phyloP scores from a whole-genome alignment of 345 rosid species.

The Psidium guajava region DNA sequence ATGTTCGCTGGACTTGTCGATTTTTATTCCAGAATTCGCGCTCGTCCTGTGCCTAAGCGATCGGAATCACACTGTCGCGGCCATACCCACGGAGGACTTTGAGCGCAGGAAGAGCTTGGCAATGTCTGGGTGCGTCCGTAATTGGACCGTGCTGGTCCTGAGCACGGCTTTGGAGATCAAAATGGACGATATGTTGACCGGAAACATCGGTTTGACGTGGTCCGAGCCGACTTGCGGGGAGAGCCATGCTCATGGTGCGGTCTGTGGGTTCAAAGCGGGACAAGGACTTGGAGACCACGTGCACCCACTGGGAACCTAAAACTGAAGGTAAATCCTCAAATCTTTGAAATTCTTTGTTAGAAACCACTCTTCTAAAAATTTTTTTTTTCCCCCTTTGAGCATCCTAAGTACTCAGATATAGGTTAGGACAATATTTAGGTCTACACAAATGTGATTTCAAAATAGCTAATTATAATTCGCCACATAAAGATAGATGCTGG shows the following conservation, averaged over 20 bases:
- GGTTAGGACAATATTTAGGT: neutral
- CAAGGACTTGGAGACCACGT: neutral
- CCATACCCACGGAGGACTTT: neutral
- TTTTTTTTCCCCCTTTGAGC: neutral
- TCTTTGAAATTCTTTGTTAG: neutral
- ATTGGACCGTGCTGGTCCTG: conserved; percentile 2
- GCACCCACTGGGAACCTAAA: neutral
- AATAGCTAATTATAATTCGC: neutral
- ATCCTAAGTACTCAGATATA: neutral
- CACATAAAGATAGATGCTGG: neutral
- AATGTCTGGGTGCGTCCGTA: neutral
- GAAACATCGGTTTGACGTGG: conserved; percentile 7
- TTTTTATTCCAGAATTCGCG: neutral
- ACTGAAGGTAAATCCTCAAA: neutral
- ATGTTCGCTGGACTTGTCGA: neutral
- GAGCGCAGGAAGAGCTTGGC: neutral
- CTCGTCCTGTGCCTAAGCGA: conserved; percentile 11
- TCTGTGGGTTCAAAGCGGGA: conserved; percentile 6
- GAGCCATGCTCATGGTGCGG: conserved; percentile 4
- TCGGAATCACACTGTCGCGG: conserved; percentile 1
- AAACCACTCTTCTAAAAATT: neutral
- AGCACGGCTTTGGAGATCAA: neutral
- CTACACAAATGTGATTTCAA: neutral
- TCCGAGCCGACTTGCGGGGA: neutral
- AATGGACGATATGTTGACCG: neutral